phyloP scores from a whole-genome alignment of 2,329 filamentous ascomycete species.

The Conoideocrella luteorostrata region DNA sequence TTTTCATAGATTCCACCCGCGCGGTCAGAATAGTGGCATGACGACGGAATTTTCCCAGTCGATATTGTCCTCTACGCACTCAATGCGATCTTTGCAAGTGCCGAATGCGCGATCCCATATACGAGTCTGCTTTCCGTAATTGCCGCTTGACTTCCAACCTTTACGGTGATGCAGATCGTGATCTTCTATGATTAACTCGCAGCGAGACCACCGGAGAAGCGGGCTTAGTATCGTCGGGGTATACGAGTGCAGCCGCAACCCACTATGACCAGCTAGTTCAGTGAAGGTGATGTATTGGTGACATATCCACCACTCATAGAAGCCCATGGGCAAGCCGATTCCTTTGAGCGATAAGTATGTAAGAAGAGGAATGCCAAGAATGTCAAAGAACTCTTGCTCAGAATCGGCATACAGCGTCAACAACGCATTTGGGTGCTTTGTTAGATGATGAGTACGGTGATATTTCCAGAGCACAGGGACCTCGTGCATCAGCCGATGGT shows the following conservation, averaged over 20 bases:
- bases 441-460: conserved; percentile 26
- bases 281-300: neutral
- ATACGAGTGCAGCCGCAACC: conserved; percentile 27
- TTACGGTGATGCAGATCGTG: conserved; percentile 33
- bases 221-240: conserved; percentile 26
- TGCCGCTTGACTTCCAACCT: conserved; percentile 29
- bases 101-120: conserved; percentile 30
- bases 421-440: conserved; percentile 1
- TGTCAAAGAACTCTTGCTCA: conserved; percentile 36
- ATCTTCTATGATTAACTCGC: conserved; percentile 35
- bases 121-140: conserved; percentile 31
- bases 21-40: no score
- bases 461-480: conserved; percentile 27
- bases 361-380: conserved; percentile 31
- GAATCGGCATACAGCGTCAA: conserved; percentile 36
- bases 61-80: conserved; percentile 23
- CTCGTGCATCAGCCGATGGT: conserved; percentile 33
- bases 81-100: conserved; percentile 28
- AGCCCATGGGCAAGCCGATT: conserved; percentile 34
- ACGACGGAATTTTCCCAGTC: no score
- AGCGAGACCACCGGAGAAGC: conserved; percentile 23
- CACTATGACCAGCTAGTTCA: conserved; percentile 33
- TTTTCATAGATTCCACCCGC: no score
- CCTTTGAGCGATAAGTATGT: conserved; percentile 28
- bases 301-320: conserved; percentile 41